Evolutionary conservation across 1,284 basidiomycete species (phyloP).

Genomic region (Puccinia hordei): DNA sequence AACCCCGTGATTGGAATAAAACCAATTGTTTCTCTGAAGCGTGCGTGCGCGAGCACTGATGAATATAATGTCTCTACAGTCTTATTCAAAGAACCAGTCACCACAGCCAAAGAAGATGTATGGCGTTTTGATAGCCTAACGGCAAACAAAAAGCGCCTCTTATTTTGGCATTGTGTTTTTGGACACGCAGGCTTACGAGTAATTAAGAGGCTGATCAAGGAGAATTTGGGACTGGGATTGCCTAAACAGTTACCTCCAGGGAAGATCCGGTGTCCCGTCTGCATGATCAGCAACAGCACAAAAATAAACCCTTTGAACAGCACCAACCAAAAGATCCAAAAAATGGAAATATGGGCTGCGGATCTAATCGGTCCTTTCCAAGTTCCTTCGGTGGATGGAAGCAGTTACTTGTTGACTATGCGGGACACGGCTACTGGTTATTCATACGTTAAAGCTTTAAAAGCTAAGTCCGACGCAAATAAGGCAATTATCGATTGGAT

Average conservation of each 20-base stretch:
- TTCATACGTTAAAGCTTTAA: neutral
- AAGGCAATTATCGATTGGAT: neutral
- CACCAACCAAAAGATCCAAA: too few relatives aligned
- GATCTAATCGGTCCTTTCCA: neutral
- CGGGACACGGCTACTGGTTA: neutral
- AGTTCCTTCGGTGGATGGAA: neutral
- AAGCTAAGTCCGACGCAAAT: neutral
- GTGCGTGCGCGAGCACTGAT: too few relatives aligned
- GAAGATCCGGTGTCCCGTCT: slow-evolving; percentile 1
- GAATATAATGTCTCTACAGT: too few relatives aligned
- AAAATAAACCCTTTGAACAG: neutral
- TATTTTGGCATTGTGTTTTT: neutral
- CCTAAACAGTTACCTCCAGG: neutral
- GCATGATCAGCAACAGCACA: neutral
- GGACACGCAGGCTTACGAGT: neutral
- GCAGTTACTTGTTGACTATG: neutral
- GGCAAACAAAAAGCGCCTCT: neutral
- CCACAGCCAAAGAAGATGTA: too few relatives aligned
- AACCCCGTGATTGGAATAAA: neutral
- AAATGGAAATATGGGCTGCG: slow-evolving; percentile 1
- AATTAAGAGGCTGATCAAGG: neutral
- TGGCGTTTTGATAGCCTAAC: neutral
- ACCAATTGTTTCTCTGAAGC: neutral
- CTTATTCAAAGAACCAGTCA: too few relatives aligned
- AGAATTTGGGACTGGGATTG: neutral